Evolutionary conservation across 2,329 filamentous ascomycete species (phyloP), one percentile per base, ranked within the genome.

Genomic region (Fusarium keratoplasticum): DNA sequence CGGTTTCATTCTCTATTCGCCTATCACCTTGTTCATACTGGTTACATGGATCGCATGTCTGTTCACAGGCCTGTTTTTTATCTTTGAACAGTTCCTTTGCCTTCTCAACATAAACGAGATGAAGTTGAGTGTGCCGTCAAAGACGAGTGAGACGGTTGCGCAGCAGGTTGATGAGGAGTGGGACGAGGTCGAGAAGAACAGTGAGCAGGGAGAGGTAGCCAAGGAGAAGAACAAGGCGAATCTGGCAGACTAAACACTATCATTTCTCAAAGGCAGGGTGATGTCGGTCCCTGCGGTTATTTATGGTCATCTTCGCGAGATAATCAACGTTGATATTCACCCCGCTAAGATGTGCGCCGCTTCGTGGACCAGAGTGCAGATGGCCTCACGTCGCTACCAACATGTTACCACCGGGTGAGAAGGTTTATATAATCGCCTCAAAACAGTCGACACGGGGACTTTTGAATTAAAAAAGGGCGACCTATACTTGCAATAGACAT

Each of bases 1-100:
- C 5, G 69, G 63, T 1, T 66, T 75, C 8, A 3, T 68, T 2
- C 0, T 75, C 0, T 73, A 71, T 16, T 67, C 70, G 0, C 72
- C 69, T 0, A 0, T 65, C 5, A 63, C 61, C 7, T 35, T 27
- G 13, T 8, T 44, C 6, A 27, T 65, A 2, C 1, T 61, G 6
- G 1, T 50, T 18, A 38, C 10, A 2, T 74, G 72, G 72, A 25
- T 1, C 0, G 5, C 25, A 3, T 33, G 70, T 8, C 4, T 73
- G 6, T 25, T 8, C 2, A 4, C 1, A 22, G 71, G 1, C 6
- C 31, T 2, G 5, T 74, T 6, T 60, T 59, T 10, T 4, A 60
- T 1, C 38, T 50, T 2, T 20, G 20, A 2, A 7, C 55, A 59
- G 18, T 9, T 38, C 6, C 18, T 59, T n/a, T 27, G 18, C n/a